A percentile compares a stretch with the other conserved stretches of the same genome.
Evolutionary conservation across 2,329 filamentous ascomycete species (phyloP).

Genomic region (Fusarium pseudocircinatum): DNA sequence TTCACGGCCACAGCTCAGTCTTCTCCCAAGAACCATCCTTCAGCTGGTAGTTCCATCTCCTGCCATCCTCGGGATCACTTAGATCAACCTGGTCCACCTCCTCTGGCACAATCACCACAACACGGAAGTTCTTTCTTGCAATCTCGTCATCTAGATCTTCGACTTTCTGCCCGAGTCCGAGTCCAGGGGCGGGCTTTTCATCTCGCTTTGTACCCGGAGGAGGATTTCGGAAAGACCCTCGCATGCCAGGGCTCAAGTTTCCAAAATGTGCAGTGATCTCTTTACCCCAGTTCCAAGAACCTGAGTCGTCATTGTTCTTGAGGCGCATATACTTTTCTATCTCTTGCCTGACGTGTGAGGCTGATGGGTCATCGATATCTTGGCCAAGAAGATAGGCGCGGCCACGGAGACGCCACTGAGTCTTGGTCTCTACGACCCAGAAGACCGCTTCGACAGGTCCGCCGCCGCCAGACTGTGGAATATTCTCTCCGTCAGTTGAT

Average conservation of each 20-base stretch:
- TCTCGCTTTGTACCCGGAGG: conserved; percentile 71
- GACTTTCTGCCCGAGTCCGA: conserved; percentile 70
- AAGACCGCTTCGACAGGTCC: conserved; percentile 83
- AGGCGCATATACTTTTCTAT: conserved; percentile 70
- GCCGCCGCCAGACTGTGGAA: conserved; percentile 64
- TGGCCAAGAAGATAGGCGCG: conserved; percentile 77
- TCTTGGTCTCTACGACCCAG: conserved; percentile 76
- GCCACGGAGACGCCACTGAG: conserved; percentile 88
- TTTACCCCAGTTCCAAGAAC: conserved; percentile 78
- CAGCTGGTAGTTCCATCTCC: conserved; percentile 75
- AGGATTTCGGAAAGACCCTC: conserved; percentile 79
- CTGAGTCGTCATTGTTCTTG: conserved; percentile 45
- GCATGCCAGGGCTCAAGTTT: conserved; percentile 83
- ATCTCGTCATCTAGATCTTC: conserved; percentile 74
- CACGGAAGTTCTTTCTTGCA: conserved; percentile 80
- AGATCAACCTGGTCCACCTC: conserved; percentile 81
- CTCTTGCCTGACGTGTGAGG: conserved; percentile 64
- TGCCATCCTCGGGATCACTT: conserved; percentile 69
- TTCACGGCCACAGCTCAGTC: conserved; percentile 74
- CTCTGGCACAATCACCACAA: conserved; percentile 82
- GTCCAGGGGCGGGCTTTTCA: conserved; percentile 55
- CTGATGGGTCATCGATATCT: conserved; percentile 64
- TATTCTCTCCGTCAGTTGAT: conserved; percentile 54
- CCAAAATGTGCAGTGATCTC: conserved; percentile 91
- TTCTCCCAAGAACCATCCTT: conserved; percentile 69